Evolutionary conservation across 2,329 filamentous ascomycete genomes (phyloP), one percentile per base, ranked within the genome.

Genomic region (Didymosphaeria variabile): DNA sequence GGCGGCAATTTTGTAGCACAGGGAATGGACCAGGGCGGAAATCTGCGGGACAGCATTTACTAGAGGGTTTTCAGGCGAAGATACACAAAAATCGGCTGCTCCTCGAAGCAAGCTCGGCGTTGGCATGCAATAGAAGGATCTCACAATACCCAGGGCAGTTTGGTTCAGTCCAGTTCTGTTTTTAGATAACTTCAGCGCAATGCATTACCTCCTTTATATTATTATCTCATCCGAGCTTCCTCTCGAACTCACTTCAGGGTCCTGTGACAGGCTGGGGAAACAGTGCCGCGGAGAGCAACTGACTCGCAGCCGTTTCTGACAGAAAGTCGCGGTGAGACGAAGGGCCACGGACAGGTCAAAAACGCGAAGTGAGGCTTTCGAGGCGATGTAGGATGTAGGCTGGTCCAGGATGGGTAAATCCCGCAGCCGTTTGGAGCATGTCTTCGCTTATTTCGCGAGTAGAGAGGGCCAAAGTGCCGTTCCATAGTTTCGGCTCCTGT

Each of bases 91-190:
- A 23, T 21, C 2, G 57, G 60, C 59, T 52, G 53, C 42, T 36
- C 19, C 17, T 40, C n/a, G 45, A 36, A 54, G 59, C 55, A 60
- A 49, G 52, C 36, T 57, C 52, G 67, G 66, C 66, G 64, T 68
- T 67, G 60, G 60, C 42, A 56, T 13, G 42, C 51, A 63, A 65
- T 65, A 56, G 55, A 66, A 46, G 67, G 65, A 65, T 64, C 65
- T 62, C 56, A 46, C 40, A 50, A 42, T 49, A 50, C 47, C 42
- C 54, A 17, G 57, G 29, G 44, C 29, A 34, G 44, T 29, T 26
- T 65, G 64, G 64, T 62, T 38, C 64, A 65, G 64, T 50, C 60
- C 49, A 61, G 61, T 57, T 61, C 63, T 46, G 63, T 62, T 55
- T 59, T 55, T 55, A 55, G 53, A 55, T 31, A 31, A 36, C 36